phyloP scores from a whole-genome alignment of 2,329 filamentous ascomycete species.

The Pleurostoma richardsiae region DNA sequence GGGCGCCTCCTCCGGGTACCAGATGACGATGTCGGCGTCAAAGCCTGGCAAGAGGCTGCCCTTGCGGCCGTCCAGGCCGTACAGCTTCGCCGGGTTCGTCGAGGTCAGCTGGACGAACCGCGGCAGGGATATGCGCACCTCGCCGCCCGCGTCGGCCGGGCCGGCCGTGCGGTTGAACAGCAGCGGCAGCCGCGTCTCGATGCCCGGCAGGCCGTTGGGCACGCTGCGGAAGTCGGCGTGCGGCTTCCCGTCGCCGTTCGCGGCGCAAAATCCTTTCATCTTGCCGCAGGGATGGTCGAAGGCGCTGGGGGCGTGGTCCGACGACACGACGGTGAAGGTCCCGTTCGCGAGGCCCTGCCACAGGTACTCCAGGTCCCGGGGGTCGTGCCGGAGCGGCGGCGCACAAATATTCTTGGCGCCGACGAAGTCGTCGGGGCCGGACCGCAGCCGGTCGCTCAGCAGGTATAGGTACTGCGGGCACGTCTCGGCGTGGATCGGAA shows the following conservation, averaged over 20 bases:
- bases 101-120: slow-evolving; percentile 49
- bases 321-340: slow-evolving; percentile 48
- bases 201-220: slow-evolving; percentile 51
- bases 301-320: slow-evolving; percentile 37
- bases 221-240: slow-evolving; percentile 46
- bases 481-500: slow-evolving; percentile 50
- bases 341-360: slow-evolving; percentile 46
- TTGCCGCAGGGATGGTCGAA: slow-evolving; percentile 36
- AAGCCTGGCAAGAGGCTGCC: slow-evolving; percentile 41
- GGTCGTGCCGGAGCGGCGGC: slow-evolving; percentile 40
- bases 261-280: slow-evolving; percentile 11
- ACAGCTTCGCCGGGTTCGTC: slow-evolving; percentile 51
- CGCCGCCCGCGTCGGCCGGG: background rate
- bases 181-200: slow-evolving; percentile 50
- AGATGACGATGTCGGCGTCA: slow-evolving; percentile 53
- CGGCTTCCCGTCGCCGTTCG: slow-evolving; percentile 7
- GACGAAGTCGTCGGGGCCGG: slow-evolving; percentile 27
- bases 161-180: slow-evolving; percentile 21
- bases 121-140: slow-evolving; percentile 29
- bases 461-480: slow-evolving; percentile 54
- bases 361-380: slow-evolving; percentile 40
- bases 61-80: slow-evolving; percentile 46
- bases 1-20: slow-evolving; percentile 36
- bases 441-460: slow-evolving; percentile 29
- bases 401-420: slow-evolving; percentile 50